Percentiles rank a stretch among this genome's conserved stretches.
phyloP scores from a whole-genome alignment of 768 basidiomycete genomes.

The Serendipita sp. region DNA sequence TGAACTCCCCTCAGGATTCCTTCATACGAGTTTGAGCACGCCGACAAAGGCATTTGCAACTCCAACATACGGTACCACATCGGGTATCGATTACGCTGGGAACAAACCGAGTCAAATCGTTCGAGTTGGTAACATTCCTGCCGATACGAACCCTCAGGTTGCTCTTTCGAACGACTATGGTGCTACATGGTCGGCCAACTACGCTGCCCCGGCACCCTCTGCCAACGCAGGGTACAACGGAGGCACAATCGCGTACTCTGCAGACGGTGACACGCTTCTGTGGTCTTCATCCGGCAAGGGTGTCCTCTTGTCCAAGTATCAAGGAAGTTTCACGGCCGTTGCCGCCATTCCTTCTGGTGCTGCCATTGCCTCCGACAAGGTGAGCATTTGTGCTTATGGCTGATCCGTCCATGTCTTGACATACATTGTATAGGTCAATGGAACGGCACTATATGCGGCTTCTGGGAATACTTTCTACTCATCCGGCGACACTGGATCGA shows the following conservation, averaged over 20 bases:
- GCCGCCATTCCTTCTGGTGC: slow-evolving; percentile 36
- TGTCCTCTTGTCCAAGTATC: slow-evolving; percentile 37
- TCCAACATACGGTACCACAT: slow-evolving; percentile 27
- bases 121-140: slow-evolving; percentile 17
- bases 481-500: slow-evolving; percentile 39
- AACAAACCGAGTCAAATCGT: slow-evolving; percentile 34
- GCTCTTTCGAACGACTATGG: slow-evolving; percentile 42
- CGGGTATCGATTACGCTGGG: slow-evolving; percentile 41
- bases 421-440: slow-evolving; percentile 17
- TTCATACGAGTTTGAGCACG: slow-evolving; percentile 28
- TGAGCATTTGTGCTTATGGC: slow-evolving; percentile 10
- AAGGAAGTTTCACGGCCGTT: slow-evolving; percentile 34
- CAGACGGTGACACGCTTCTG: slow-evolving; percentile 40
- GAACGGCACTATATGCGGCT: slow-evolving; percentile 46
- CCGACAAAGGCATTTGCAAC: slow-evolving; percentile 29
- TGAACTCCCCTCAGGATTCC: slow-evolving; percentile 27
- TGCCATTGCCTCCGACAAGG: slow-evolving; percentile 49
- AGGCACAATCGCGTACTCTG: slow-evolving; percentile 29
- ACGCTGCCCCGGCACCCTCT: slow-evolving; percentile 1
- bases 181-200: slow-evolving; percentile 29
- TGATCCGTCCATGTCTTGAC: not conserved
- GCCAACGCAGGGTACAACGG: slow-evolving; percentile 18
- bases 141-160: slow-evolving; percentile 32
- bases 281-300: slow-evolving; percentile 30
- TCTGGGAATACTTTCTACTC: slow-evolving; percentile 40